These are phyloP conservation scores for Melanogaster broomeanus DNA, from an alignment of 768 basidiomycete genomes.

Conservation along the genomic window DNA sequence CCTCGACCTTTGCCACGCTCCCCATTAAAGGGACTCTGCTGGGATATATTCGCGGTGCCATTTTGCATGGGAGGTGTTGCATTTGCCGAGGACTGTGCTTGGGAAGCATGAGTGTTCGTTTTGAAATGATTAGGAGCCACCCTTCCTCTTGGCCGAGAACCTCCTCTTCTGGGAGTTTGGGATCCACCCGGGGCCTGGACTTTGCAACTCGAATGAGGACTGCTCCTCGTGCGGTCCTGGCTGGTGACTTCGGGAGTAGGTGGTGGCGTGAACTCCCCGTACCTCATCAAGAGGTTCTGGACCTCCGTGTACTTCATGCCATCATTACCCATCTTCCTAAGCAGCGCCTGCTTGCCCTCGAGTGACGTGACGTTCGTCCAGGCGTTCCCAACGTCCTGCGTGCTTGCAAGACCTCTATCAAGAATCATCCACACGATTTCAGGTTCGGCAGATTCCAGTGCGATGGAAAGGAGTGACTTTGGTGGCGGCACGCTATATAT, in stretches of 20 bases:
- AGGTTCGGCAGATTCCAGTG: conserved; percentile 61
- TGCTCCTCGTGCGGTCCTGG: conserved; percentile 10
- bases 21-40: conserved; percentile 14
- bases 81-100: conserved; percentile 1
- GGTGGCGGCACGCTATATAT: conserved; percentile 48
- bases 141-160: conserved; percentile 10
- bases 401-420: conserved; percentile 52
- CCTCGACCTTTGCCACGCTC: conserved; percentile 41
- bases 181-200: conserved; percentile 13
- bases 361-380: conserved; percentile 51
- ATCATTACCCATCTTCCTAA: conserved; percentile 25
- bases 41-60: conserved; percentile 8
- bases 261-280: conserved; percentile 52
- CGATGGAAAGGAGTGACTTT: conserved; percentile 53
- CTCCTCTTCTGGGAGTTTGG: conserved; percentile 1
- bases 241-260: conserved; percentile 28
- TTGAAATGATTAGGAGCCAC: conserved; percentile 10
- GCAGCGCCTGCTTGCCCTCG: conserved; percentile 27
- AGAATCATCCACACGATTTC: conserved; percentile 66
- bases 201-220: conserved; percentile 12
- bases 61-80: conserved; percentile 12
- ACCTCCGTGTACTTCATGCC: conserved; percentile 49
- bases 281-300: conserved; percentile 50
- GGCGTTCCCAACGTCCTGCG: conserved; percentile 49
- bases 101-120: neutral